These are phyloP conservation scores for Euclidium syriacum DNA, from an alignment of 345 rosid species.

Conservation along the genomic window DNA sequence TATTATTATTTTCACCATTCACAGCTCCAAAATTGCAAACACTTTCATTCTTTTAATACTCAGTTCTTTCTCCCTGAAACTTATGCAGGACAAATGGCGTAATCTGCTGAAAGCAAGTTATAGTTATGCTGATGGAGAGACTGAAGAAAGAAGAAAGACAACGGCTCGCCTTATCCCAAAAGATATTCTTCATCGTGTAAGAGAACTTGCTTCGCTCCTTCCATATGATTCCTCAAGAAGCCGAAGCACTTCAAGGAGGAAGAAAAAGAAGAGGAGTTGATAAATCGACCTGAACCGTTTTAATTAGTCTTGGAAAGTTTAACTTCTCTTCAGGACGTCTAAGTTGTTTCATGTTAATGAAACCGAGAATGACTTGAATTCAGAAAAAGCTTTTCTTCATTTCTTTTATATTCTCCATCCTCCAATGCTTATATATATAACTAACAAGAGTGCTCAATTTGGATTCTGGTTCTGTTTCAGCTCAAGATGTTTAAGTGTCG, in stretches of 20 bases:
- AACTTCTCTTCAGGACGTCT: neutral
- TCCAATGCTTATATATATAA: too few species aligned
- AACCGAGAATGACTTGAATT: slow-evolving; percentile 3
- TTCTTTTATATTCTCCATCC: neutral
- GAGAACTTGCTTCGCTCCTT: slow-evolving; percentile 66
- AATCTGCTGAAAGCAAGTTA: slow-evolving; percentile 73
- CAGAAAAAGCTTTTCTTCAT: neutral
- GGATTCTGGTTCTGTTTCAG: neutral
- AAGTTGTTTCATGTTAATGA: neutral
- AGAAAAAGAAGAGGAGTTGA: slow-evolving; percentile 6
- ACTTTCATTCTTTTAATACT: slow-evolving; percentile 5
- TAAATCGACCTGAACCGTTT: neutral
- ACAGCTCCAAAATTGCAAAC: neutral
- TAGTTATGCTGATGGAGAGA: slow-evolving; percentile 50
- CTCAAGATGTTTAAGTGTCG: neutral
- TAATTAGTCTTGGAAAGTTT: neutral
- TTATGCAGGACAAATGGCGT: slow-evolving; percentile 86
- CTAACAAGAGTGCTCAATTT: too few species aligned
- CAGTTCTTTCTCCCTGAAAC: slow-evolving; percentile 13
- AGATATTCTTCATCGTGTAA: slow-evolving; percentile 46
- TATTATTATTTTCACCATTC: slow-evolving; percentile 32
- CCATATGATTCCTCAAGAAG: slow-evolving; percentile 47
- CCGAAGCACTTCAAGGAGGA: slow-evolving; percentile 23
- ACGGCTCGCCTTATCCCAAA: slow-evolving; percentile 45
- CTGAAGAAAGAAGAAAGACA: slow-evolving; percentile 38